A percentile compares a stretch with the other conserved stretches of the same genome.
Evolutionary conservation across 352 stramenopile species (phyloP).

Genomic region (Globisporangium lucens): DNA sequence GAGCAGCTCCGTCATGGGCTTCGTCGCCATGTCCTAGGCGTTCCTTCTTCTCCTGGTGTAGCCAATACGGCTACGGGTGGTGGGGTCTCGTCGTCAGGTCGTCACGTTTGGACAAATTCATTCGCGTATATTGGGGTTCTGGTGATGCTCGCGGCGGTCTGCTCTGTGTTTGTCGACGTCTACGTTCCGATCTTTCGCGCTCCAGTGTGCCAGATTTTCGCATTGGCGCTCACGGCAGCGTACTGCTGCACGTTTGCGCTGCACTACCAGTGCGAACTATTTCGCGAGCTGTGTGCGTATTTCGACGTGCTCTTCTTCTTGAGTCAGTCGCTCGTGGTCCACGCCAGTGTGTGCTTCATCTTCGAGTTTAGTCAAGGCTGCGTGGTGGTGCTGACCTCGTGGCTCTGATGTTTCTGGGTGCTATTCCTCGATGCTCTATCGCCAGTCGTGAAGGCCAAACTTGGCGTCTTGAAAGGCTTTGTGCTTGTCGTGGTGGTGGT

Average conservation of each 20-base stretch:
- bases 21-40: no score
- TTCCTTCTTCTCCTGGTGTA: no score
- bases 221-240: background rate
- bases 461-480: constrained; percentile 7
- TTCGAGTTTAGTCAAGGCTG: constrained; percentile 14
- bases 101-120: background rate
- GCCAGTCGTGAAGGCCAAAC: constrained; percentile 11
- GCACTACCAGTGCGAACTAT: constrained; percentile 13
- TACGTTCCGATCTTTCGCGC: background rate
- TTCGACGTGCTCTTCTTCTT: constrained; percentile 35
- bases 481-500: constrained; percentile 9
- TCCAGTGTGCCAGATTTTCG: background rate
- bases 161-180: background rate
- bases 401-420: constrained; percentile 22
- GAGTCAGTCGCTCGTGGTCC: constrained; percentile 16
- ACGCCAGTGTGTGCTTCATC: constrained; percentile 20
- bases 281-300: constrained; percentile 7
- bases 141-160: background rate
- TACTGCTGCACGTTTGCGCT: background rate
- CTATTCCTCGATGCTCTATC: constrained; percentile 23
- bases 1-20: background rate
- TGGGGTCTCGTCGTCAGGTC: background rate
- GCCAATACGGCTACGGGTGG: background rate
- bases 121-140: background rate
- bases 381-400: constrained; percentile 1